A percentile compares a stretch with the other conserved stretches of the same genome.
phyloP scores from a whole-genome alignment of 2,329 filamentous ascomycete species.

The Phialophora expanda region DNA sequence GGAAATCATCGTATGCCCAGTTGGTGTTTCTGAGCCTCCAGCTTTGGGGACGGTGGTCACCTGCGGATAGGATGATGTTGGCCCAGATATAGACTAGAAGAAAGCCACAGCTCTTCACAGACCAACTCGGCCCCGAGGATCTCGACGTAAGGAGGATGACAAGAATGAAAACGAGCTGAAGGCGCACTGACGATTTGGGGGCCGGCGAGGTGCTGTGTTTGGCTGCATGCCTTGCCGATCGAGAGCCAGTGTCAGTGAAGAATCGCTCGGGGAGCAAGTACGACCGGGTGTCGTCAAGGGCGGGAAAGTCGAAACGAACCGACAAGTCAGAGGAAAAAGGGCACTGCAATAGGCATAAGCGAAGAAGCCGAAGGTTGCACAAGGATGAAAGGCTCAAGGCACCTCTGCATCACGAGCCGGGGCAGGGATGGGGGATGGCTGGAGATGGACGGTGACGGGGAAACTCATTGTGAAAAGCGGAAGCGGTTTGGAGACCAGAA shows the following conservation, averaged over 20 bases:
- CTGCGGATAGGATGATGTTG: neutral
- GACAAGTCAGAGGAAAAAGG: constrained; percentile 14
- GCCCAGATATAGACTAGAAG: neutral
- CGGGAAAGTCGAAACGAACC: constrained; percentile 17
- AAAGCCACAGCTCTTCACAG: neutral
- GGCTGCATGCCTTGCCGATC: neutral
- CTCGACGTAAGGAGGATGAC: neutral
- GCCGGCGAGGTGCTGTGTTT: neutral
- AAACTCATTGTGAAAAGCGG: neutral
- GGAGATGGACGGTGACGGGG: constrained; percentile 6
- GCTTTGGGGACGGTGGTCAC: neutral
- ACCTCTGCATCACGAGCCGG: constrained; percentile 4
- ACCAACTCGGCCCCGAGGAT: neutral
- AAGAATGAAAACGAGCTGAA: neutral
- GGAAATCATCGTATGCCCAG: neutral
- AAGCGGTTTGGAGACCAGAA: neutral
- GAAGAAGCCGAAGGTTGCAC: constrained; percentile 10
- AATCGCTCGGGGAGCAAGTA: constrained; percentile 6
- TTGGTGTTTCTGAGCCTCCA: neutral
- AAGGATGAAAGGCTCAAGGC: constrained; percentile 9
- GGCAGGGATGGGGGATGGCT: constrained; percentile 12
- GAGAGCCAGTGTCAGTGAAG: neutral
- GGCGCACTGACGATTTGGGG: neutral
- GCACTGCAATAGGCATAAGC: constrained; percentile 6
- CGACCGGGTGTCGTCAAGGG: neutral